Evolutionary conservation across 1,284 basidiomycete species (phyloP).

Genomic region (Paramarasmius palmivorus): DNA sequence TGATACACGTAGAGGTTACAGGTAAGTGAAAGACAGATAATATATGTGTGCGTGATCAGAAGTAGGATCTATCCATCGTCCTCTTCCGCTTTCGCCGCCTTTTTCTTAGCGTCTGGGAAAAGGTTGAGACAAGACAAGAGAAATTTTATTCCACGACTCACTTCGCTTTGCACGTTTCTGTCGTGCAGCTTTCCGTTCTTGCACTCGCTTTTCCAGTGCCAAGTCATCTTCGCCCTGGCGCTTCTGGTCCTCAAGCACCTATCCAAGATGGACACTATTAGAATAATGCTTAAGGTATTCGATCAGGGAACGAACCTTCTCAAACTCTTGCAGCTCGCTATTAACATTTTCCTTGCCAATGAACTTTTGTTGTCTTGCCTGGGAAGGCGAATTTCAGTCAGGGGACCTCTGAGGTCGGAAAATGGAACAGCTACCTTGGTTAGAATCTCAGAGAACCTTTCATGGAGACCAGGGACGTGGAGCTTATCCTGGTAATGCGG

Average conservation of each 20-base stretch:
- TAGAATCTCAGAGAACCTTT: constrained; percentile 88
- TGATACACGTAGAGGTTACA: no score
- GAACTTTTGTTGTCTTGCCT: constrained; percentile 84
- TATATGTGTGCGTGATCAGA: no score
- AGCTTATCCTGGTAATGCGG: constrained; percentile 95
- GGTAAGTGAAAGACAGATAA: no score
- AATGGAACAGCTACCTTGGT: constrained; percentile 33
- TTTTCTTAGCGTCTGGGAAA: no score
- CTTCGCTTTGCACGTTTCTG: constrained; percentile 51
- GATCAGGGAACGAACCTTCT: constrained; percentile 48
- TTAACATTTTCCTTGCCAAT: constrained; percentile 78
- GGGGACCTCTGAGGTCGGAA: neutral
- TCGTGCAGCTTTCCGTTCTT: constrained; percentile 78
- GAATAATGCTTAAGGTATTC: neutral
- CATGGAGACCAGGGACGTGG: constrained; percentile 84
- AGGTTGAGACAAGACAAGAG: no score
- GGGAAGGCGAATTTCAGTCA: constrained; percentile 5
- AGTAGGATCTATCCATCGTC: no score
- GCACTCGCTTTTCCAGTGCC: constrained; percentile 82
- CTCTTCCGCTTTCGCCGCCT: no score
- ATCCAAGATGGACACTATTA: constrained; percentile 5
- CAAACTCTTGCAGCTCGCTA: constrained; percentile 88
- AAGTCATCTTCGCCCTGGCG: constrained; percentile 90
- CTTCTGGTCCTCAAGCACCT: constrained; percentile 84
- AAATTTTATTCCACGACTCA: no score